Evolutionary conservation across 371 early-diverging fungal genomes (phyloP).

Genomic region (Actinomortierella wolfii): DNA sequence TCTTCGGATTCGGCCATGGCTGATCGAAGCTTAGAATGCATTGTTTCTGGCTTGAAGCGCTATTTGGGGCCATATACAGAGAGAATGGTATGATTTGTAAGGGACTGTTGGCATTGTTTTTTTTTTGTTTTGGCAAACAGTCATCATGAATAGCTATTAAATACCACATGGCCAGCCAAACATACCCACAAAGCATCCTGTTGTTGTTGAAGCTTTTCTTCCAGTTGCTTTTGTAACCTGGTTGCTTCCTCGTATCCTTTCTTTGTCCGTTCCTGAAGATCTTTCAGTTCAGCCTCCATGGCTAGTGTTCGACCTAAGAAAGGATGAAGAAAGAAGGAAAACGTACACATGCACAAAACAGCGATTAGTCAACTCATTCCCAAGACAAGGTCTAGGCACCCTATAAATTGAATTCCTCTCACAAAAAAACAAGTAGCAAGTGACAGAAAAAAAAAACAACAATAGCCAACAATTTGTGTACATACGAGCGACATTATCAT

Average conservation of each 20-base stretch:
- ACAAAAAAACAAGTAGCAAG: not conserved
- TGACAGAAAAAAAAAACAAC: not conserved
- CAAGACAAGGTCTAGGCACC: too few species aligned
- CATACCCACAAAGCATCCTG: slow-evolving; percentile 62
- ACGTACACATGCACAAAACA: too few species aligned
- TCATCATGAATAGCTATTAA: not conserved
- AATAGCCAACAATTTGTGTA: not conserved
- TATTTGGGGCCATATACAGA: slow-evolving; percentile 9
- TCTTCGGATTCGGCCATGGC: slow-evolving; percentile 66
- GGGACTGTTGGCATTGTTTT: not conserved
- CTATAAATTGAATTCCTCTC: too few species aligned
- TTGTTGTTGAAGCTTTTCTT: slow-evolving; percentile 56
- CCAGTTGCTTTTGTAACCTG: slow-evolving; percentile 47
- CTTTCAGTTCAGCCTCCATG: slow-evolving; percentile 50
- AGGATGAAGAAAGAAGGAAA: slow-evolving; percentile 1
- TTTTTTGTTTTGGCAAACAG: not conserved
- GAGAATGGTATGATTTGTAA: not conserved
- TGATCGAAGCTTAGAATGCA: slow-evolving; percentile 58
- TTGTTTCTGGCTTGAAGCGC: slow-evolving; percentile 64
- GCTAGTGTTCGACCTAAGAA: slow-evolving; percentile 54
- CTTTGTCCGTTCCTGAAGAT: slow-evolving; percentile 49
- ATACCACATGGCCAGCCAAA: not conserved
- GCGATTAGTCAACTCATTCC: too few species aligned
- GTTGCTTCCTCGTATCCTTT: slow-evolving; percentile 49
- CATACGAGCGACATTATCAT: slow-evolving; percentile 63